Percentiles rank a stretch among this genome's conserved stretches.
These are phyloP conservation scores for Nannochloris sp. DNA, from an alignment of 139 green algal genomes.

Conservation along the genomic window DNA sequence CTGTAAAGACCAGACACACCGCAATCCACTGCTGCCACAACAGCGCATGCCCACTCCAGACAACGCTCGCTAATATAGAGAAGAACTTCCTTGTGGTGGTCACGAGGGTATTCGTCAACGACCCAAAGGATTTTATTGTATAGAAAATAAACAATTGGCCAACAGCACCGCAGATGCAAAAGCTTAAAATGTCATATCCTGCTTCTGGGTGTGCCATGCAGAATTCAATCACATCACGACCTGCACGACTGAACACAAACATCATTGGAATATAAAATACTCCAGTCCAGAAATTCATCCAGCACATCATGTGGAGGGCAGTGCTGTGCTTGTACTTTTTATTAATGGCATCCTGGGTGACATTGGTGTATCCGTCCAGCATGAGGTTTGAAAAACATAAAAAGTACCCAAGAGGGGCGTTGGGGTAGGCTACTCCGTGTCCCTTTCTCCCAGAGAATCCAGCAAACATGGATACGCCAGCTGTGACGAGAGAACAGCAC, in stretches of 20 bases:
- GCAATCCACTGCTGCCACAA: slow-evolving; percentile 79
- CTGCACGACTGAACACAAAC: slow-evolving; percentile 43
- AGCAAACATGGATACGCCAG: slow-evolving; percentile 14
- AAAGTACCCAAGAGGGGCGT: slow-evolving; percentile 80
- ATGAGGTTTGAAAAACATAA: slow-evolving; percentile 86
- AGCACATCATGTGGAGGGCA: slow-evolving; percentile 89
- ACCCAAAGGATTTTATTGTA: slow-evolving; percentile 88
- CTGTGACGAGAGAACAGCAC: slow-evolving; percentile 72
- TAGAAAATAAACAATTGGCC: slow-evolving; percentile 98
- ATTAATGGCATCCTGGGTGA: slow-evolving; percentile 75
- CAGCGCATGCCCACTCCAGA: slow-evolving; percentile 65
- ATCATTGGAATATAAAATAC: slow-evolving; percentile 80
- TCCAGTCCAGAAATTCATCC: slow-evolving; percentile 95
- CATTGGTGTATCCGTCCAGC: slow-evolving; percentile 62
- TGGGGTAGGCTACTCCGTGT: slow-evolving; percentile 55
- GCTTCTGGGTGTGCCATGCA: slow-evolving; percentile 57
- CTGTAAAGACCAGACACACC: slow-evolving; percentile 83
- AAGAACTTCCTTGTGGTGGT: slow-evolving; percentile 99
- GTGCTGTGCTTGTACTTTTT: slow-evolving; percentile 38
- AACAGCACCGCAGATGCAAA: slow-evolving; percentile 87
- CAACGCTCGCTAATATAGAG: slow-evolving; percentile 81
- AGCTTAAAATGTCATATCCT: slow-evolving; percentile 65
- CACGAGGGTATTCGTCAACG: slow-evolving; percentile 80
- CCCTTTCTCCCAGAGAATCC: slow-evolving; percentile 25
- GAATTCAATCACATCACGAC: slow-evolving; percentile 56